A percentile compares a stretch with the other conserved stretches of the same genome.
Evolutionary conservation across 805 yeast species (phyloP).

Genomic region (Candida chilensis): DNA sequence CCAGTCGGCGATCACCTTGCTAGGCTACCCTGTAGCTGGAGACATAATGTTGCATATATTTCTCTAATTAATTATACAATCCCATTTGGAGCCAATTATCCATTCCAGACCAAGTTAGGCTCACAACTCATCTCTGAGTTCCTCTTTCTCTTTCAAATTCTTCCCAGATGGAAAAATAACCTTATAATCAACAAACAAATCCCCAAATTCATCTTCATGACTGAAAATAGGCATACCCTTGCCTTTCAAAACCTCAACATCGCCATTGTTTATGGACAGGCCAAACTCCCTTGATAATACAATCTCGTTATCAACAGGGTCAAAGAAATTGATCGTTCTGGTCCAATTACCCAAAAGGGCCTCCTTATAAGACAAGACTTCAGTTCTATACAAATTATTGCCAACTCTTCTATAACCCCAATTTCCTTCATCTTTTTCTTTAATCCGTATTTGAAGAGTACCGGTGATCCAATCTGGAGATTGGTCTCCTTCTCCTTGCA

Average conservation of each 20-base stretch:
- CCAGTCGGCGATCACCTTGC: no score
- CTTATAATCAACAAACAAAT: constrained; percentile 42
- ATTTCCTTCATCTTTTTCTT: constrained; percentile 47
- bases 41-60: no score
- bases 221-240: constrained; percentile 77
- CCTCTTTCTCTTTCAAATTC: constrained; percentile 4
- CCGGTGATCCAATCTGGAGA: constrained; percentile 81
- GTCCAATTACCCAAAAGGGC: constrained; percentile 78
- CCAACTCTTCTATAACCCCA: constrained; percentile 85
- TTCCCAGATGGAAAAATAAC: constrained; percentile 43
- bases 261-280: constrained; percentile 49
- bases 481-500: constrained; percentile 76
- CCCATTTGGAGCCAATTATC: no score
- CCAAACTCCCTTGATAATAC: constrained; percentile 41
- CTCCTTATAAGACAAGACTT: constrained; percentile 63
- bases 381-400: constrained; percentile 68
- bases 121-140: constrained; percentile 3
- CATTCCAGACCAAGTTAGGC: not conserved
- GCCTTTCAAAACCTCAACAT: constrained; percentile 60
- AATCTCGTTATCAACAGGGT: constrained; percentile 39
- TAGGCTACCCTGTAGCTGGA: no score
- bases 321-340: constrained; percentile 59
- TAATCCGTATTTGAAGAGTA: constrained; percentile 54
- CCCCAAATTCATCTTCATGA: constrained; percentile 36
- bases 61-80: no score